These are phyloP conservation scores for Colletotrichum gloeosporioides DNA, from an alignment of 2,329 filamentous ascomycete genomes.

Conservation along the genomic window DNA sequence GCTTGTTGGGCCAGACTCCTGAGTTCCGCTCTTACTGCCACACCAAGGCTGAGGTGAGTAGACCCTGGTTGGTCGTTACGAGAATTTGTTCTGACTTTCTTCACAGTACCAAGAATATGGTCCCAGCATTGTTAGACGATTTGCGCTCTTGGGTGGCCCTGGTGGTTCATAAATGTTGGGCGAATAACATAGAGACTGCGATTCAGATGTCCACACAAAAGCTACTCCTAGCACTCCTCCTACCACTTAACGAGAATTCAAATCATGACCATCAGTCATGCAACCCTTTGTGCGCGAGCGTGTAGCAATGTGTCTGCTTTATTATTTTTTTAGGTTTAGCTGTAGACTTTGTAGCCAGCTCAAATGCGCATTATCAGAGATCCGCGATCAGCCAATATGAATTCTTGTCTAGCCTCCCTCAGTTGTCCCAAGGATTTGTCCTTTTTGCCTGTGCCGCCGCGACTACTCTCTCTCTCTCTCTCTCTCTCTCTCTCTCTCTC, in stretches of 20 bases:
- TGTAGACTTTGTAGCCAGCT: neutral
- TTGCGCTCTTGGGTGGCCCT: slow-evolving; percentile 90
- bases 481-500: neutral
- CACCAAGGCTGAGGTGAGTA: slow-evolving; percentile 76
- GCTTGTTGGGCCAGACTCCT: slow-evolving; percentile 93
- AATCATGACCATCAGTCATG: slow-evolving; percentile 15
- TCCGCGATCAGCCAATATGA: neutral
- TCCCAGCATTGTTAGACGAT: slow-evolving; percentile 92
- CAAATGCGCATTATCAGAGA: neutral
- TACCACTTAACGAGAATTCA: slow-evolving; percentile 13
- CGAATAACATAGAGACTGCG: neutral
- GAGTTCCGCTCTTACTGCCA: slow-evolving; percentile 99
- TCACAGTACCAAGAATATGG: slow-evolving; percentile 91
- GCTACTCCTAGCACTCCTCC: neutral
- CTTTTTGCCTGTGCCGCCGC: neutral
- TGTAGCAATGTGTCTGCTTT: neutral
- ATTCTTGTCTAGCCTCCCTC: neutral
- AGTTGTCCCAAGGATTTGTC: neutral
- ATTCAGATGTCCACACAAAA: neutral
- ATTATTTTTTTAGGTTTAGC: neutral
- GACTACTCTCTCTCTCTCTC: neutral
- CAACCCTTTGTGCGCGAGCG: neutral
- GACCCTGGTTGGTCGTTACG: neutral
- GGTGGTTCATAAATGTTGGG: slow-evolving; percentile 68
- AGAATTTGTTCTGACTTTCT: slow-evolving; percentile 16